Evolutionary conservation across 2,329 filamentous ascomycete genomes (phyloP), one percentile per base, ranked within the genome.

Genomic region (Penicillium sp.): DNA sequence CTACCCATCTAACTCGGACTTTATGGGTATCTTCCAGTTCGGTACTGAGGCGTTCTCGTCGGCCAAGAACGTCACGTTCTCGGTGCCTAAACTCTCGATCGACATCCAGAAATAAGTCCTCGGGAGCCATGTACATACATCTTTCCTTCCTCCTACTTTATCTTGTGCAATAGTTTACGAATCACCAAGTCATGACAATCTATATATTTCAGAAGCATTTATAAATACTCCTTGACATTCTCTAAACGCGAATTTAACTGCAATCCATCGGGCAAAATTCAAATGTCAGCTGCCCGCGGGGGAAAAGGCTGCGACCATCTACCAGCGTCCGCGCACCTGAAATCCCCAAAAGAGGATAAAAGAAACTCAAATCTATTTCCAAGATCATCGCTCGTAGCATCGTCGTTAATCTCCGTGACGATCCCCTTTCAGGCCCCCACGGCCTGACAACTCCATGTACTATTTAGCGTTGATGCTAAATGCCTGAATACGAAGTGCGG

Each of bases 1-100:
- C 37, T 82, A 77, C 64, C 82, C 82, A 10, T 74, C 70, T 0
- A 62, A 70, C 0, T 62, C 71, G 1, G 80, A 84, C 67, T 85
- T 84, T 68, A 70, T 86, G 19, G 84, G 84, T 22, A 83, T 84
- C 64, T 74, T 85, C 66, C 78, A 78, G 50, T 82, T 86, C 64
- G 84, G 84, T 24, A 80, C 81, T 15, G 84, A 86, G 69, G 77
- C 83, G 0, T 83, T 82, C 71, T 80, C 73, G 6, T 74, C 79
- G 8, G 59, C 69, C 26, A 67, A 70, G 4, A 80, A 79, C 42
- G 83, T 85, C 55, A 86, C 84, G 1, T 84, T 86, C 64, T 74
- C 74, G 37, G 82, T 84, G 3, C 67, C 73, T 3, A 57, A 67
- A 19, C 65, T 78, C 51, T 65, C 67, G 38, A 70, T 79, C 57